Base-by-base conservation (phyloP, 805 yeast species). In the Ogataea angusta region DNA sequence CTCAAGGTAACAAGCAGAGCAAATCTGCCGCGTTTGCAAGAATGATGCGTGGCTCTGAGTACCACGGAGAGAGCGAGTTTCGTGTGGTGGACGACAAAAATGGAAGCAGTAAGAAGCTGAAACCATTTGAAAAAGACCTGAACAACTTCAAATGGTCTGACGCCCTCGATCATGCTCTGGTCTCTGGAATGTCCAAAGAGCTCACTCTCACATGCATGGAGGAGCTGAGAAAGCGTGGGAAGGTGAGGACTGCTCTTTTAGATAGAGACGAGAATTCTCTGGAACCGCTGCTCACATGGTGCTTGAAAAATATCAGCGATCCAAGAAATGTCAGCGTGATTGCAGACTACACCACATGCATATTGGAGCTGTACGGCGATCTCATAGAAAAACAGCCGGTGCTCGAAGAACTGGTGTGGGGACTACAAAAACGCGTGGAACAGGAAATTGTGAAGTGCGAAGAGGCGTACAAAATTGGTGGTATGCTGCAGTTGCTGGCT, bases 141-240 rank as follows among this genome's bases (percentile, higher is more conserved):
- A 85, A 87, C 57, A 85, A 85, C 19, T 93, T 93, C 70, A 78
- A 84, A 57, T 93, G 98, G 96, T 61, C 81, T 3, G 97, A 90
- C 51, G 97, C 98, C 4, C 71, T 93, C 31, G 96, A 91, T 60
- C 73, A 82, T 43, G 97, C 96, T 1, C 81, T 91, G 48, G 70
- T 76, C 10, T 75, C 83, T 2, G 96, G 95, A 10, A 73, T 82
- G 59, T 78, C 91, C 1, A 78, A 81, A 43, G 96, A 90, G 53
- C 71, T 82, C 45, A 85, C 95, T 0, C 68, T 87, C 6, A 83
- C 95, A 12, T 88, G 89, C 3, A 69, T 93, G 46, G 83, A 82
- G 53, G 99, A 93, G 65, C 74, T 93, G 56, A 84, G 86, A 56
- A 81, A 79, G 53, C 75, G 96, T 45, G 98, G 97, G 30, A 93